Base-by-base conservation (phyloP, 345 rosid genomes). In the Citrus maxima region DNA sequence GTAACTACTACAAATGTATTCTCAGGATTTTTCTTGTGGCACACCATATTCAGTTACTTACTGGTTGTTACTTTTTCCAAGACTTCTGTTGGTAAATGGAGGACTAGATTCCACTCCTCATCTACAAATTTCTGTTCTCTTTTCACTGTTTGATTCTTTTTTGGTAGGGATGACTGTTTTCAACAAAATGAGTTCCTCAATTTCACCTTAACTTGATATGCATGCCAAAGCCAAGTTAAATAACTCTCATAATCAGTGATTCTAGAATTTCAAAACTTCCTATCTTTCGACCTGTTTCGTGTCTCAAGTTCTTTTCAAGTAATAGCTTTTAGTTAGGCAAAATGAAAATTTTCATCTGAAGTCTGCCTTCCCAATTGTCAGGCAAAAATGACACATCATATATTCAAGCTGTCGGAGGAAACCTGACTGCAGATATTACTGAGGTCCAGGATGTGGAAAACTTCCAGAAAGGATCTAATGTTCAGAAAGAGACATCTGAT, bases 381-480 rank as follows among this genome's bases (percentile, higher is more conserved):
- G 84, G 49, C 12, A 69, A 73, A 81, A 72, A 79, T 69, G 69
- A 55, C 37, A 69, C 14, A 60, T 34, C 56, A 80, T 68, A 78
- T 42, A 46, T 75, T 69, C 72, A 72, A 30, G 32, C 49, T 25
- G 66, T 19, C 46, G 74, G 22, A 55, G 78, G 72, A 82, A 74
- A 72, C 62, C 70, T 62, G 84, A 64, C 35, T 13, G 42, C 51
- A 19, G 5, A 49, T 75, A 60, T 21, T 78, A 35, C 63, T 75
- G 80, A 37, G 42, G 78, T 27, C 64, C 60, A 76, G 49, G 79
- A 42, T 6, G 10, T 13, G 46, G 61, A 72, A 4, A 62, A 55
- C 51, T 66, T 67, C 35, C 55, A 66, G 28, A 67, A 51, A 72
- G 75, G 25, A 66, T 60, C 59, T 60, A 24, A 60, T 67, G 66